Evolutionary conservation across 176 grass and related monocot species (phyloP), one percentile per base, ranked within the genome.

Genomic region (Elymus sibiricus): DNA sequence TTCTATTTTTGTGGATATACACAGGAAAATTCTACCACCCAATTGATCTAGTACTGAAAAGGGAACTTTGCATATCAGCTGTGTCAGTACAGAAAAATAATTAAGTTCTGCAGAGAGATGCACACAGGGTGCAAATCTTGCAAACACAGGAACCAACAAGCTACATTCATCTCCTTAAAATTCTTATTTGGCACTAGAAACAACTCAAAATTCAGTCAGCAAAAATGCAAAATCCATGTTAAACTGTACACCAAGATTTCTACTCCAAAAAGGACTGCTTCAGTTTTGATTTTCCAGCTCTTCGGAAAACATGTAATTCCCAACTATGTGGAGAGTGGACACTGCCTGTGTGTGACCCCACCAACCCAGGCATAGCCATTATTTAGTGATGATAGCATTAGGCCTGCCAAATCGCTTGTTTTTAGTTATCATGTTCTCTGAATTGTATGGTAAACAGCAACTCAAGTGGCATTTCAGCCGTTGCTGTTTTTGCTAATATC

Each of bases 191-290:
- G 58, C 68, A 83, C 63, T 79, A n/a, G 10, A 61, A 51, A 79
- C 28, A 76, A 70, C 46, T 66, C 19, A 79, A 73, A 58, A 83
- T 17, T 87, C 16, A 74, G 26, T 47, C 25, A 19, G 21, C 16
- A 76, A 85, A 81, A 84, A 21, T 38, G 5, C 4, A 62, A 85
- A 80, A 81, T 28, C 61, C 16, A 81, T 42, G 21, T 72, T 70
- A 77, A 76, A 70, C 85, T 87, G 62, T 88, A 77, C 29, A 81
- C 67, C 70, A 85, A 47, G 7, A 67, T 74, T 84, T 81, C 61
- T 84, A 76, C 37, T 38, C 17, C 22, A 38, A 75, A 74, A 86
- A 80, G 14, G 21, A 76, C 37, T 35, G 31, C 65, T 79, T 40
- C 78, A 90, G 39, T 43, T 87, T 56, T 85, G 19, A 63, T 76